Evolutionary conservation across 1,284 basidiomycete species (phyloP).

Genomic region (Inonotus hispidus): DNA sequence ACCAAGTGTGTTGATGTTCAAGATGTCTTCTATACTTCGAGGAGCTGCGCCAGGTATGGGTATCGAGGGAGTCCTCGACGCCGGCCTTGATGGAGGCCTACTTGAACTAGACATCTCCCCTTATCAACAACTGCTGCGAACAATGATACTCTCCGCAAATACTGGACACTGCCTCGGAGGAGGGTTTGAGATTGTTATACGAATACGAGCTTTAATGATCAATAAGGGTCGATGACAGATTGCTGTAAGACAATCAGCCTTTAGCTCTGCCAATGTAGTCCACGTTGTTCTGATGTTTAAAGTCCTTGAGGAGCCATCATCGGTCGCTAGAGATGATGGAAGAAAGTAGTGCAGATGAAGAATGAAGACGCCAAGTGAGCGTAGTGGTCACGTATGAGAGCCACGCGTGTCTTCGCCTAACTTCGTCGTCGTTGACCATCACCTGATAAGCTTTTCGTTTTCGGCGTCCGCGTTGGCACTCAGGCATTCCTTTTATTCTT

Average conservation of each 20-base stretch:
- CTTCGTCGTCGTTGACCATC: background rate
- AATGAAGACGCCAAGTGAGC: background rate
- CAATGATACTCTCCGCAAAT: background rate
- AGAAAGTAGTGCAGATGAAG: background rate
- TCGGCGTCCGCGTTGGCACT: background rate
- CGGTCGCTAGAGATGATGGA: background rate
- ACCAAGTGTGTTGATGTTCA: slow-evolving; percentile 15
- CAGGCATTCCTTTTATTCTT: background rate
- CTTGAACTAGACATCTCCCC: slow-evolving; percentile 15
- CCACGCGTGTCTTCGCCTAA: background rate
- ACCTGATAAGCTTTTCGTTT: background rate
- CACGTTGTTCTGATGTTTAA: background rate
- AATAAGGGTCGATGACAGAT: background rate
- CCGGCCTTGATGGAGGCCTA: slow-evolving; percentile 7
- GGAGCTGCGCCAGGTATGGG: slow-evolving; percentile 14
- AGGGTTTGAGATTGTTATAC: background rate
- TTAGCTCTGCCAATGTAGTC: background rate
- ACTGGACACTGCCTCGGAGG: background rate
- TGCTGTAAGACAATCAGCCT: background rate
- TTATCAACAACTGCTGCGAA: background rate
- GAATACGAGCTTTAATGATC: background rate
- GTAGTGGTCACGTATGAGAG: background rate
- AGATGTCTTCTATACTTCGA: slow-evolving; percentile 18
- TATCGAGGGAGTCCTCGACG: slow-evolving; percentile 18
- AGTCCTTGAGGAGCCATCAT: background rate